These are phyloP conservation scores for Cladosporium halotolerans DNA, from an alignment of 2,329 filamentous ascomycete genomes.

Conservation along the genomic window DNA sequence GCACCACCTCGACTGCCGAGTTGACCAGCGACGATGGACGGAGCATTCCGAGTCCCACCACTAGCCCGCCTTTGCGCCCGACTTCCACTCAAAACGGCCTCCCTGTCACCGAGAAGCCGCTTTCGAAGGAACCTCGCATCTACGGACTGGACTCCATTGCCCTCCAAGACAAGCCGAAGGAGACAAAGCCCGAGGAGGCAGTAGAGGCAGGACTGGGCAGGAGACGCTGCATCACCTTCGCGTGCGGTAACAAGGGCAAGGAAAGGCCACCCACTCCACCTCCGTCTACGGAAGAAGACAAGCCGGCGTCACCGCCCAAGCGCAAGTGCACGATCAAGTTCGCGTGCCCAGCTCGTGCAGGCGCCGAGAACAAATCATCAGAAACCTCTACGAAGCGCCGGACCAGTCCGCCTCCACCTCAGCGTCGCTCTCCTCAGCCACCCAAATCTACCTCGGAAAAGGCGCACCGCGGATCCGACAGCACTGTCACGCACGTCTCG, in stretches of 20 bases:
- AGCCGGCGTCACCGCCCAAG: slow-evolving; percentile 35
- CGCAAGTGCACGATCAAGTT: slow-evolving; percentile 66
- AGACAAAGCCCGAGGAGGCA: slow-evolving; percentile 43
- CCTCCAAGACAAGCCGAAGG: slow-evolving; percentile 23
- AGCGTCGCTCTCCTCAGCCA: slow-evolving; percentile 14
- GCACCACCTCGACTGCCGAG: slow-evolving; percentile 77
- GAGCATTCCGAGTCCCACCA: slow-evolving; percentile 74
- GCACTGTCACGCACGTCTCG: slow-evolving; percentile 44
- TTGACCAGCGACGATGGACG: slow-evolving; percentile 77
- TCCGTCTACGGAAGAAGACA: slow-evolving; percentile 10
- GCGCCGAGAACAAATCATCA: slow-evolving; percentile 26
- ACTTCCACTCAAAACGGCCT: slow-evolving; percentile 38
- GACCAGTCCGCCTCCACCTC: slow-evolving; percentile 37
- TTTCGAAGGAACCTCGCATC: slow-evolving; percentile 5
- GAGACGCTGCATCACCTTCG: slow-evolving; percentile 89
- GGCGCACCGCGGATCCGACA: slow-evolving; percentile 44
- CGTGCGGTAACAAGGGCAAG: slow-evolving; percentile 67
- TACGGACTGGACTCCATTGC: slow-evolving; percentile 20
- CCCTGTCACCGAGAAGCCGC: slow-evolving; percentile 33
- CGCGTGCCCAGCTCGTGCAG: slow-evolving; percentile 57
- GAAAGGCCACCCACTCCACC: slow-evolving; percentile 28
- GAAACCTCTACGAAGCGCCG: slow-evolving; percentile 26
- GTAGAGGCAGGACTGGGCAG: slow-evolving; percentile 62
- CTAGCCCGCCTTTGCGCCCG: slow-evolving; percentile 76
- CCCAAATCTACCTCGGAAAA: slow-evolving; percentile 13